Percentiles rank a stretch among this genome's conserved stretches.
Conservation (phyloP, 345 rosid species). For the Boechera stricta region DNA sequence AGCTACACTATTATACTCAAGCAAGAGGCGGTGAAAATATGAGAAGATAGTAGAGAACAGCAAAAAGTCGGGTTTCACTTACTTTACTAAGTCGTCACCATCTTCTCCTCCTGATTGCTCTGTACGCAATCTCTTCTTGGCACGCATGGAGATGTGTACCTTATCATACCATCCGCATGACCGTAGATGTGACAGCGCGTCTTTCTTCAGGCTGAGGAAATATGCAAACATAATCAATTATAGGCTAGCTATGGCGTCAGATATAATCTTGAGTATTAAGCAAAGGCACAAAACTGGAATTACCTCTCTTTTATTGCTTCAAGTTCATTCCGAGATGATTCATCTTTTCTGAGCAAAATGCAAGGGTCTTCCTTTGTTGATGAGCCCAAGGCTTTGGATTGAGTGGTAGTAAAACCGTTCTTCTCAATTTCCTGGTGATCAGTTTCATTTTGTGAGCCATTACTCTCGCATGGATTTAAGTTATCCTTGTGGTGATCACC, state of each 20-base stretch:
- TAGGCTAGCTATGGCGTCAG: conserved; percentile 8
- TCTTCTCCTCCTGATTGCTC: conserved; percentile 53
- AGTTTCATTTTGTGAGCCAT: conserved; percentile 45
- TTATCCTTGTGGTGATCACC: conserved; percentile 43
- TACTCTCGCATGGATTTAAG: conserved; percentile 45
- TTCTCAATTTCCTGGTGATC: conserved; percentile 47
- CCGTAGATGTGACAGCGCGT: conserved; percentile 63
- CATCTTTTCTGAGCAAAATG: conserved; percentile 68
- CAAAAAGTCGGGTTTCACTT: conserved; percentile 42
- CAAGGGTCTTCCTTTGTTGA: conserved; percentile 52
- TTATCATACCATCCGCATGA: conserved; percentile 76
- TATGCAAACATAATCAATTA: neutral
- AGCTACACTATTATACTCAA: neutral
- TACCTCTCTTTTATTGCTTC: conserved; percentile 80
- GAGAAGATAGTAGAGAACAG: neutral
- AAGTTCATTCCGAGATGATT: conserved; percentile 60
- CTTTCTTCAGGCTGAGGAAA: conserved; percentile 61
- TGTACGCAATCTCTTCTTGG: conserved; percentile 59
- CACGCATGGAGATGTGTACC: conserved; percentile 63
- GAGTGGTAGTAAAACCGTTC: conserved; percentile 40
- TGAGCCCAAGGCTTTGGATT: conserved; percentile 44
- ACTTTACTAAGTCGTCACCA: conserved; percentile 58
- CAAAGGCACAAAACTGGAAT: conserved; percentile 38
- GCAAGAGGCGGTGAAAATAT: neutral
- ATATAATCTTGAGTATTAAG: neutral